A percentile compares a stretch with the other conserved stretches of the same genome.
These are phyloP conservation scores for Selaginella tamariscina DNA, from an alignment of 75 land plant species.

Conservation along the genomic window DNA sequence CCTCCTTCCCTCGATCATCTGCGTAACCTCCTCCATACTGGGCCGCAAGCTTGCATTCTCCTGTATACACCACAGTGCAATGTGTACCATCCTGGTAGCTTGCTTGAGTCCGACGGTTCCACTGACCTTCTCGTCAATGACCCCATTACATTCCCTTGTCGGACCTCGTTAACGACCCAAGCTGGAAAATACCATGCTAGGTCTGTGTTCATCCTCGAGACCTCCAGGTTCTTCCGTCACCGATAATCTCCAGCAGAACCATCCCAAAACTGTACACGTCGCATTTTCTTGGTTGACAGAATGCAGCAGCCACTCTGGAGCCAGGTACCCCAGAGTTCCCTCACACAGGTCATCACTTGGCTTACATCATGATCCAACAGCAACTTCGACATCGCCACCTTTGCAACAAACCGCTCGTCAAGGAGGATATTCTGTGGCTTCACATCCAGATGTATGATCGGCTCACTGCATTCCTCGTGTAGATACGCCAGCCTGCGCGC, in stretches of 20 bases:
- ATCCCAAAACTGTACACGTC: conserved; percentile 10
- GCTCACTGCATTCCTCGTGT: neutral
- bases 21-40: neutral
- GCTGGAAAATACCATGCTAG: conserved; percentile 9
- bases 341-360: neutral
- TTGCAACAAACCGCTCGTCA: neutral
- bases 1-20: conserved; percentile 3
- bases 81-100: neutral
- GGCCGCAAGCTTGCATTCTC: neutral
- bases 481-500: neutral
- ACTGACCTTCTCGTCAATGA: neutral
- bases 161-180: conserved; percentile 4
- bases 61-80: conserved; percentile 10
- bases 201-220: neutral
- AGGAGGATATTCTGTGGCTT: neutral
- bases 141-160: neutral
- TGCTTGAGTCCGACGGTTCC: neutral
- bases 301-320: neutral
- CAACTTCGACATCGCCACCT: neutral
- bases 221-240: neutral
- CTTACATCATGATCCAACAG: neutral
- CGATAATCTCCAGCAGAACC: conserved; percentile 3
- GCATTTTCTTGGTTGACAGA: conserved; percentile 11
- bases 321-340: neutral
- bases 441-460: neutral